These are phyloP conservation scores for Eucalyptus curtisii DNA, from an alignment of 345 rosid genomes.

Conservation along the genomic window DNA sequence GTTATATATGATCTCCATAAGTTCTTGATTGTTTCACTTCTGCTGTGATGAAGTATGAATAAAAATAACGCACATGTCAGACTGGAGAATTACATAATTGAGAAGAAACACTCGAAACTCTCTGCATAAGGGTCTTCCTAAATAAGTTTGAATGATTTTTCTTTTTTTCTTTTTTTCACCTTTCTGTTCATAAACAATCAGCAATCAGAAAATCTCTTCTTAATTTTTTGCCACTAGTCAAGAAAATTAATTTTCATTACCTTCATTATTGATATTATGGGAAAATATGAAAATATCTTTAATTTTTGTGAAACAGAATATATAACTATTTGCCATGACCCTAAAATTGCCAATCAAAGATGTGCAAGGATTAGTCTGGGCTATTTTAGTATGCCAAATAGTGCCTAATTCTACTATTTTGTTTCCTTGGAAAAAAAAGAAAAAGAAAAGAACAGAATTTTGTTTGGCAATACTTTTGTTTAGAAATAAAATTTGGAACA, in stretches of 20 bases:
- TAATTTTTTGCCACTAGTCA: not conserved
- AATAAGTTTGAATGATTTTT: not conserved
- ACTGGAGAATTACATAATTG: slow-evolving; percentile 8
- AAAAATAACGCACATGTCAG: slow-evolving; percentile 9
- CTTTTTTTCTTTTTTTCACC: not conserved
- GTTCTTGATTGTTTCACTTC: not conserved
- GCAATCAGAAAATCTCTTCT: not conserved
- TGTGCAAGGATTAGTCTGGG: not conserved
- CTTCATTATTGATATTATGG: not conserved
- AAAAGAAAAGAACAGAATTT: too few relatives aligned
- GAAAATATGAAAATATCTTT: not conserved
- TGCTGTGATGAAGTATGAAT: slow-evolving; percentile 10
- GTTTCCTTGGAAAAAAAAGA: too few relatives aligned
- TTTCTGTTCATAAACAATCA: not conserved
- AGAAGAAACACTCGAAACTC: not conserved
- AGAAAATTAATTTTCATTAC: not conserved
- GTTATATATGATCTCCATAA: not conserved
- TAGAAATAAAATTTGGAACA: too few relatives aligned
- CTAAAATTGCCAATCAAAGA: not conserved
- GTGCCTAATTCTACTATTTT: too few relatives aligned
- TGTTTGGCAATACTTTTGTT: too few relatives aligned
- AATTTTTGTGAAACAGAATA: not conserved
- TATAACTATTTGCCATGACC: not conserved
- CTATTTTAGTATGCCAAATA: too few relatives aligned
- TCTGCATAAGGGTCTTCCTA: not conserved